These are phyloP conservation scores for Aspergillus carlsbadensis DNA, from an alignment of 495 filamentous ascomycete species.

Conservation along the genomic window DNA sequence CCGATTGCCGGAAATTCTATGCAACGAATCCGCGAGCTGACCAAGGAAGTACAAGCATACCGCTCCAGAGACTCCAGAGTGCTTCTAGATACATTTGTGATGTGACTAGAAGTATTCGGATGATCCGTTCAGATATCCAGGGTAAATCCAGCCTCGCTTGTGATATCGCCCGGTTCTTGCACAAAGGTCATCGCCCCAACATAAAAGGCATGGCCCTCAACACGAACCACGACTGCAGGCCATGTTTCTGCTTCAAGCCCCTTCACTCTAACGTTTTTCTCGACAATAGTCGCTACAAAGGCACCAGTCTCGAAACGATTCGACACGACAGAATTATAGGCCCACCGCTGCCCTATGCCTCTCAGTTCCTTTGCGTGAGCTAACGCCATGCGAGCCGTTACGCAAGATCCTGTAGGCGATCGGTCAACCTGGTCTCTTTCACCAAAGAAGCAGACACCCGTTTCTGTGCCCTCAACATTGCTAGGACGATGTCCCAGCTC, in stretches of 20 bases:
- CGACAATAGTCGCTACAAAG: slow-evolving; percentile 16
- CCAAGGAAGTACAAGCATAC: too few relatives aligned
- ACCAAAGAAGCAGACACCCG: slow-evolving; percentile 26
- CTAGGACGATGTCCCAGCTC: slow-evolving; percentile 8
- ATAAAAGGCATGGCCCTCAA: slow-evolving; percentile 22
- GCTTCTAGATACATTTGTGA: too few relatives aligned
- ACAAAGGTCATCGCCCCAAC: slow-evolving; percentile 15
- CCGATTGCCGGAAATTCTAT: slow-evolving; percentile 1
- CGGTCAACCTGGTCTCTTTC: slow-evolving; percentile 26
- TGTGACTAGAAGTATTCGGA: too few relatives aligned
- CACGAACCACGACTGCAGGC: slow-evolving; percentile 8
- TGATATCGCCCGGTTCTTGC: slow-evolving; percentile 15
- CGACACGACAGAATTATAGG: slow-evolving; percentile 30
- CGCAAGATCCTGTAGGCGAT: slow-evolving; percentile 27
- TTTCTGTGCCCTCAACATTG: slow-evolving; percentile 12
- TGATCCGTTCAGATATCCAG: not conserved
- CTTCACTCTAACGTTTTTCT: not conserved
- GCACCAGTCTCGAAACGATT: slow-evolving; percentile 18
- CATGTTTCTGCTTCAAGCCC: not conserved
- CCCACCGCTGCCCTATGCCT: slow-evolving; percentile 17
- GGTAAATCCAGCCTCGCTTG: slow-evolving; percentile 15
- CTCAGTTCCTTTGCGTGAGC: not conserved
- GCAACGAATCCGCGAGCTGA: not conserved
- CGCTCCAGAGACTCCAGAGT: too few relatives aligned
- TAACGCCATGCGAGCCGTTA: slow-evolving; percentile 10